Evolutionary conservation across 2,329 filamentous ascomycete genomes (phyloP), one percentile per base, ranked within the genome.

Genomic region (Ophiostoma ips): DNA sequence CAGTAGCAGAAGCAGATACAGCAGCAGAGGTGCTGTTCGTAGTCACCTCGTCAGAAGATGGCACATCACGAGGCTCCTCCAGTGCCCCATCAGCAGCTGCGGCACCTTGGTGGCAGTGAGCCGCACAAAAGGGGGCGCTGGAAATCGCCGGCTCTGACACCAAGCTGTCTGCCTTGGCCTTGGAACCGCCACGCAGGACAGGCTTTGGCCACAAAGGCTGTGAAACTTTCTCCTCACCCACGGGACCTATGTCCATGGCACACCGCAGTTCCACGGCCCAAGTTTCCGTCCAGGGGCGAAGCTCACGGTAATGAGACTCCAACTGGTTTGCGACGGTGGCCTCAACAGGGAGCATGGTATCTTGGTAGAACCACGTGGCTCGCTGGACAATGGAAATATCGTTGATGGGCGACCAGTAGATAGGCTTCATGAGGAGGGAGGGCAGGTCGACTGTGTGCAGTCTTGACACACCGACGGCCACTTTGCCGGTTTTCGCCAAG

Each of bases 291-390:
- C 90, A 95, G 0, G 87, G 87, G 49, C 81, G 81, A 47, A 96
- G 70, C 59, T 94, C 87, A 50, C 83, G 71, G 61, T 94, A 98
- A 6, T 90, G 89, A n/a, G 81, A 76, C 63, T 98, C 92, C 1
- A 98, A 73, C 63, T 89, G 87, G 58, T 96, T 98, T 9, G 92
- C 88, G 33, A 95, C 83, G 15, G 79, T 70, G 1, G 87, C 77
- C 55, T 94, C 87, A 6, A 98, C 77, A 0, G 92, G 92, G 52
- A 86, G 71, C 88, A 96, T 95, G 1, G 84, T 90, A 61, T 95
- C 89, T 55, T 84, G 84, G 65, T 96, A 96, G 63, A 98, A 98
- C 92, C 92, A 98, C 0, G 90, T 96, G 1, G 85, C 88, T 56
- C 92, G 76, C 51, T 84, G 74, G 2, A 96, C 88, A 34, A 81